Percentiles rank a stretch among this genome's conserved stretches.
These are phyloP conservation scores for Phaeosphaeriaceae sp. DNA, from an alignment of 2,329 filamentous ascomycete genomes.

Conservation along the genomic window DNA sequence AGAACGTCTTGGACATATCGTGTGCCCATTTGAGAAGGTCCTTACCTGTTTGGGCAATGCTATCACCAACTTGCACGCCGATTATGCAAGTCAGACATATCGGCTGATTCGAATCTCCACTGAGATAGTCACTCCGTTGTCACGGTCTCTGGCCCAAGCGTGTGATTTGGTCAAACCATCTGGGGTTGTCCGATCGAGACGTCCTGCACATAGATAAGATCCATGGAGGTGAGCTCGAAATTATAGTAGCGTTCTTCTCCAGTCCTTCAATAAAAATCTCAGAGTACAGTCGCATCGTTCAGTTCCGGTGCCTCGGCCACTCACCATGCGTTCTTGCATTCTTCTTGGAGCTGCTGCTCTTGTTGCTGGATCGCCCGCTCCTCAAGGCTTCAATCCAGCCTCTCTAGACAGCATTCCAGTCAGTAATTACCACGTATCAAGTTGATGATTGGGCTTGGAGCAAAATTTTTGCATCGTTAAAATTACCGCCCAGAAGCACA, in stretches of 20 bases:
- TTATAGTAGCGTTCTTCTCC: not conserved
- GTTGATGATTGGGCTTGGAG: too few species aligned
- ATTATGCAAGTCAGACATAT: not conserved
- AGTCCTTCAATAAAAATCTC: not conserved
- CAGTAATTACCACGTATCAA: too few species aligned
- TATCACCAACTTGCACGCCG: not conserved
- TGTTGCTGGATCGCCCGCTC: constrained; percentile 28
- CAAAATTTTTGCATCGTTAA: too few species aligned
- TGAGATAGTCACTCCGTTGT: not conserved
- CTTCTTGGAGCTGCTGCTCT: constrained; percentile 30
- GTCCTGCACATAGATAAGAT: not conserved
- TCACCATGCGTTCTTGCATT: constrained; percentile 29
- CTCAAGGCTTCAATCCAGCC: constrained; percentile 23
- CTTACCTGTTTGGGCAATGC: not conserved
- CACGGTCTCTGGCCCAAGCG: not conserved
- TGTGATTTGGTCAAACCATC: not conserved
- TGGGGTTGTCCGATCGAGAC: not conserved
- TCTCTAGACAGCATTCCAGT: constrained; percentile 11
- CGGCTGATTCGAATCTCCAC: not conserved
- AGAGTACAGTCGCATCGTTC: constrained; percentile 2
- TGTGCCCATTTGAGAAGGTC: not conserved
- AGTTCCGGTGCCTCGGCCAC: constrained; percentile 1
- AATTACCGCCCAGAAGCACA: too few species aligned
- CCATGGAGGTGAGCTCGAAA: not conserved
- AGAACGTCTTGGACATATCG: not conserved